These are phyloP conservation scores for Hyphopichia burtonii DNA, from an alignment of 1,139 yeast genomes.

Conservation along the genomic window DNA sequence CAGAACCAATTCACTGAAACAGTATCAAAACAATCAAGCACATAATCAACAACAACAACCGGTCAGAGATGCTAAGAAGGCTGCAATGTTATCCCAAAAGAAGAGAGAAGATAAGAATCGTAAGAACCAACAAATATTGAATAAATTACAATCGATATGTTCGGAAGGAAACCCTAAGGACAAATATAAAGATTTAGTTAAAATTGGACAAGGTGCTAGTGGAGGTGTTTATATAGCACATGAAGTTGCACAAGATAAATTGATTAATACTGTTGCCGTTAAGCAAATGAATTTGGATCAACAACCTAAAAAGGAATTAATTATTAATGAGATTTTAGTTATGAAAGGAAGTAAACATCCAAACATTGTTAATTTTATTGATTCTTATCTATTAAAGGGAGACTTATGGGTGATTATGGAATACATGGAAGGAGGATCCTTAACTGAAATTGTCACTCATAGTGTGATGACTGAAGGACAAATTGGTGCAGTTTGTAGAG, in stretches of 20 bases:
- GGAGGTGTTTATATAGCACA: conserved; percentile 97
- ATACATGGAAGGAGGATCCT: conserved; percentile 96
- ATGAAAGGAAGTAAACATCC: conserved; percentile 91
- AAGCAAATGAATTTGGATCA: conserved; percentile 92
- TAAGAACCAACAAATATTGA: conserved; percentile 66
- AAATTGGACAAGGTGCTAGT: conserved; percentile 97
- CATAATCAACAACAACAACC: conserved; percentile 28
- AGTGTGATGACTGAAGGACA: conserved; percentile 97
- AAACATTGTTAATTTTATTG: conserved; percentile 89
- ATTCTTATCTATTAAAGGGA: conserved; percentile 69
- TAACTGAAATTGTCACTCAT: conserved; percentile 94
- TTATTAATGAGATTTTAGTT: conserved; percentile 88
- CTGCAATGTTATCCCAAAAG: conserved; percentile 58
- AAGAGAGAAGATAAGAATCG: conserved; percentile 74
- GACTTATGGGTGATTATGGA: conserved; percentile 98
- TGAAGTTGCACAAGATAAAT: conserved; percentile 48
- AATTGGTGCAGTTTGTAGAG: conserved; percentile 94
- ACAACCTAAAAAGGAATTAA: conserved; percentile 94
- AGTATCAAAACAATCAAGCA: conserved; percentile 9
- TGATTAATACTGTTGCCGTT: conserved; percentile 67
- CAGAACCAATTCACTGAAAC: conserved; percentile 4
- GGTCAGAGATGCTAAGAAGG: conserved; percentile 55
- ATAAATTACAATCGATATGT: conserved; percentile 74
- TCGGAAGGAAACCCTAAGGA: conserved; percentile 84
- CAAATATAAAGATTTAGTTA: conserved; percentile 64